Percentiles rank a stretch among this genome's conserved stretches.
phyloP scores from a whole-genome alignment of 148 eudicot genomes.

The Chenopodium suecicum region DNA sequence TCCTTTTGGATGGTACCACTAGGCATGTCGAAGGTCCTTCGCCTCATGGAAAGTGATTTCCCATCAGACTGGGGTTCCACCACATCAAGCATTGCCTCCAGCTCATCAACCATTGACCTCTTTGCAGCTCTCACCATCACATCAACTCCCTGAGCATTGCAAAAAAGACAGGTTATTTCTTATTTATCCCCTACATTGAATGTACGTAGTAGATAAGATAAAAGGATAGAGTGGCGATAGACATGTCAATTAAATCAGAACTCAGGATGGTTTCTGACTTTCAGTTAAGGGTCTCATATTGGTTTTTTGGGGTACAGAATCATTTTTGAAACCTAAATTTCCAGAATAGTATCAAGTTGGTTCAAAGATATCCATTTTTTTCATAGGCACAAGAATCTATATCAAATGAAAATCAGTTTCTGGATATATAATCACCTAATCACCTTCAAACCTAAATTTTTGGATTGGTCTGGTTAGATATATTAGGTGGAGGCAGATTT shows the following conservation, averaged over 20 bases:
- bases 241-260: not conserved
- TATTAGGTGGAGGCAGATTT: not conserved
- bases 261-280: not conserved
- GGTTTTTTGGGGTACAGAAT: not conserved
- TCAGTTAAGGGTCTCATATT: not conserved
- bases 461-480: not conserved
- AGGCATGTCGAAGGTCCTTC: constrained; percentile 97
- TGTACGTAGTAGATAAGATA: not conserved
- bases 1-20: constrained; percentile 69
- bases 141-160: constrained; percentile 68
- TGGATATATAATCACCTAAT: not conserved
- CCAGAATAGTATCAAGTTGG: not conserved
- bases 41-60: constrained; percentile 52
- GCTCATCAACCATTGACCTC: constrained; percentile 90
- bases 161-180: not conserved
- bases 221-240: not conserved
- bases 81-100: constrained; percentile 97
- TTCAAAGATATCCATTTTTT: not conserved
- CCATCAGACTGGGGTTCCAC: constrained; percentile 84
- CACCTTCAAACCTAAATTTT: not conserved
- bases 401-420: not conserved
- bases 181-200: not conserved
- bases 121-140: constrained; percentile 85
- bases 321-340: not conserved
- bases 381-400: not conserved